These are phyloP conservation scores for Juncus inflexus DNA, from an alignment of 176 grass and related monocot genomes.

Conservation along the genomic window DNA sequence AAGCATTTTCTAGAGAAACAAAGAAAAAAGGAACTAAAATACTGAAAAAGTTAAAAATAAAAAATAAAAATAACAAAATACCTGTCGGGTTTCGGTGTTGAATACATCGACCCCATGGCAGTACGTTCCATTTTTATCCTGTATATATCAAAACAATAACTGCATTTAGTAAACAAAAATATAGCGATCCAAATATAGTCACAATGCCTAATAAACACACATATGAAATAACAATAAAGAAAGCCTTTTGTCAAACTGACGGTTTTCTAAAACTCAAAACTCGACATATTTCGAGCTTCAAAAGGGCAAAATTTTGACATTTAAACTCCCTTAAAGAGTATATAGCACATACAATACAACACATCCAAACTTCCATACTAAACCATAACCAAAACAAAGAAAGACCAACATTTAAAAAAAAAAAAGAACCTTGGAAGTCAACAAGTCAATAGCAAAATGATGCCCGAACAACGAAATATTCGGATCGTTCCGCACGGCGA, in stretches of 20 bases:
- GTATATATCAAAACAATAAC: conserved; percentile 18
- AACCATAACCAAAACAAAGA: neutral
- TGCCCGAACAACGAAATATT: conserved; percentile 79
- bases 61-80: conserved; percentile 30
- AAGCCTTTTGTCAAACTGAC: too few relatives aligned
- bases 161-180: too few relatives aligned
- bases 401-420: conserved; percentile 5
- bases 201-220: too few relatives aligned
- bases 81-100: conserved; percentile 72
- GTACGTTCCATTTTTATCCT: conserved; percentile 58
- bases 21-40: neutral
- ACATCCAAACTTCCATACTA: too few relatives aligned
- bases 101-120: conserved; percentile 95
- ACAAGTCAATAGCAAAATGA: conserved; percentile 83
- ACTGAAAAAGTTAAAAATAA: conserved; percentile 5
- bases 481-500: conserved; percentile 81
- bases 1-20: conserved; percentile 7
- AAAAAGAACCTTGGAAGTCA: conserved; percentile 72
- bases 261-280: too few relatives aligned
- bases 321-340: too few relatives aligned
- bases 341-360: too few relatives aligned
- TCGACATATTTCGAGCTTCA: too few relatives aligned
- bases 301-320: too few relatives aligned
- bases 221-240: too few relatives aligned
- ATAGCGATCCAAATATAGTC: too few relatives aligned